A percentile compares a stretch with the other conserved stretches of the same genome.
These are phyloP conservation scores for Cordyceps javanica DNA, from an alignment of 2,329 filamentous ascomycete genomes.

Conservation along the genomic window DNA sequence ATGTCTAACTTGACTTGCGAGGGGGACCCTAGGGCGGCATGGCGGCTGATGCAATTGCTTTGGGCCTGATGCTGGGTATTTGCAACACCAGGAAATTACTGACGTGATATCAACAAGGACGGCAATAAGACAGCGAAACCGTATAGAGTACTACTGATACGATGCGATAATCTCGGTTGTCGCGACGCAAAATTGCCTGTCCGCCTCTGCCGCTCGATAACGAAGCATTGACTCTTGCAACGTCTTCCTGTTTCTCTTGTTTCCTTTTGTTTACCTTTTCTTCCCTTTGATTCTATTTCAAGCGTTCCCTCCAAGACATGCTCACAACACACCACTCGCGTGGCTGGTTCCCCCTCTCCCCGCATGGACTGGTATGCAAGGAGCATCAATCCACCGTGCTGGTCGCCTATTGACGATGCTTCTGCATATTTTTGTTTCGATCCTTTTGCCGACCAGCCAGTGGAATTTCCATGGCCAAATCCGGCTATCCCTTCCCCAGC, in stretches of 20 bases:
- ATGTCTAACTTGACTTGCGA: neutral
- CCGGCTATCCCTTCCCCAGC: no score
- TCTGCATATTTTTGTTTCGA: neutral
- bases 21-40: neutral
- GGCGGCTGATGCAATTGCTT: neutral
- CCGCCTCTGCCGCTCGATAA: no score
- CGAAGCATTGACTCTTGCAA: neutral
- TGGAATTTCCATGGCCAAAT: neutral
- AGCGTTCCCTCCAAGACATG: neutral
- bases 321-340: slow-evolving; percentile 8
- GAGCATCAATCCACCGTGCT: neutral
- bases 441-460: neutral
- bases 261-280: neutral
- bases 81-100: neutral
- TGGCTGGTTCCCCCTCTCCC: slow-evolving; percentile 1
- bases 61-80: no score
- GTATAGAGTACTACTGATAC: neutral
- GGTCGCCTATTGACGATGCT: neutral
- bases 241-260: neutral
- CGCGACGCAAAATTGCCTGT: neutral
- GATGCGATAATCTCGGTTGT: neutral
- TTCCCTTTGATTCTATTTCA: neutral
- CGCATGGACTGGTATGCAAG: slow-evolving; percentile 2
- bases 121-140: neutral
- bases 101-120: neutral